Evolutionary conservation across 2,329 filamentous ascomycete genomes (phyloP), one percentile per base, ranked within the genome.

Genomic region (Aspergillus clavatus): DNA sequence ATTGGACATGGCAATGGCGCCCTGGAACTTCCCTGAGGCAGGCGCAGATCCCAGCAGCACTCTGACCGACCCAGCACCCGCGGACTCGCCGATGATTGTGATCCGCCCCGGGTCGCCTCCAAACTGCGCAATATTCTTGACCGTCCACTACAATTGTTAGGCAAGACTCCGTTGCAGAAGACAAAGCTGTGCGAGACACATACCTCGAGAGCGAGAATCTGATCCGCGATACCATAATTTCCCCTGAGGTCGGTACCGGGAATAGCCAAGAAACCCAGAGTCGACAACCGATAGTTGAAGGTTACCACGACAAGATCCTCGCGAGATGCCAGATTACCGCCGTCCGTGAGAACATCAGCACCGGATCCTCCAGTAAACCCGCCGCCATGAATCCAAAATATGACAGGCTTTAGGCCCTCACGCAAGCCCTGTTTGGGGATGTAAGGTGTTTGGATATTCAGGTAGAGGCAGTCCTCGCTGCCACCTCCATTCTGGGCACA

Each of bases 281-380:
- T 79, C 0, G 70, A 72, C 5, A 82, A 64, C 14, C 80, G 74
- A 59, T 82, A 82, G 63, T 82, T 81, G 65, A 82, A 75, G 7
- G 62, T 64, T 4, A 83, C 80, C 5, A 79, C 71, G 0, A 83
- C 76, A 18, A 82, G 70, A 49, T 82, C 79, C 29, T 78, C 78
- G 35, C 78, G 72, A 5, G 77, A 79, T 0, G 76, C 78, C 3
- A 82, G 65, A 50, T 78, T 78, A 3, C 75, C 78, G 16, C 77
- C 76, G 51, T 82, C 79, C 3, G 56, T 57, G 4, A 58, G 53
- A 18, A 57, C 52, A 41, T 62, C 58, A 0, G 62, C 51, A 6
- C 61, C 69, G 42, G 56, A 66, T 2, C 79, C 78, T 8, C 70
- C 67, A 0, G 71, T 74, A 48, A 80, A 80, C 7, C 74, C 79